These are phyloP conservation scores for Rubia peregrina DNA, from an alignment of 305 asterid species.

Conservation along the genomic window DNA sequence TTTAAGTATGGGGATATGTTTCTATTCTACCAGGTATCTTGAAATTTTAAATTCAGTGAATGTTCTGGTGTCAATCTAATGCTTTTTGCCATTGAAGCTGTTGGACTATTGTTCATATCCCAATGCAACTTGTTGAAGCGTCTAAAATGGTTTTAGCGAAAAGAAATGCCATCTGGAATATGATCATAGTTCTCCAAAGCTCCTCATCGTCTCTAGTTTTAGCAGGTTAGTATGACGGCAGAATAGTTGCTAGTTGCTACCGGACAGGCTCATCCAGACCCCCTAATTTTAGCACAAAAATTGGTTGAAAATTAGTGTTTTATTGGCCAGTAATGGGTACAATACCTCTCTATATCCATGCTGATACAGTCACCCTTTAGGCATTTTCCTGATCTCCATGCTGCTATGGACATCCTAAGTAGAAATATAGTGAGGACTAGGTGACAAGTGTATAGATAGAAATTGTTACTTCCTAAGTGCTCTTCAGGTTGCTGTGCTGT, in stretches of 20 bases:
- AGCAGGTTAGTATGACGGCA: background rate
- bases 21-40: background rate
- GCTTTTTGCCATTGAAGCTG: background rate
- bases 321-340: background rate
- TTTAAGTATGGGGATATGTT: background rate
- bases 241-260: too few species aligned
- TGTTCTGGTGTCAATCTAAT: background rate
- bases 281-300: background rate
- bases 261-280: background rate
- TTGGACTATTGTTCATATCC: background rate
- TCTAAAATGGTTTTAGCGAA: background rate
- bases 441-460: background rate
- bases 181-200: background rate
- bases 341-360: background rate
- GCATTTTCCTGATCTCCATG: background rate
- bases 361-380: background rate
- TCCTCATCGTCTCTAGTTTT: background rate
- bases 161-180: background rate
- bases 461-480: background rate
- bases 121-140: background rate
- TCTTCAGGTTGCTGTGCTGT: background rate
- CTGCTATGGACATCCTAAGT: background rate
- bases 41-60: background rate
- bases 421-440: background rate
- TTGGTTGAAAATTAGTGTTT: too few species aligned